Conservation (phyloP, 345 rosid genomes). For the Mallotus nudiflorus region DNA sequence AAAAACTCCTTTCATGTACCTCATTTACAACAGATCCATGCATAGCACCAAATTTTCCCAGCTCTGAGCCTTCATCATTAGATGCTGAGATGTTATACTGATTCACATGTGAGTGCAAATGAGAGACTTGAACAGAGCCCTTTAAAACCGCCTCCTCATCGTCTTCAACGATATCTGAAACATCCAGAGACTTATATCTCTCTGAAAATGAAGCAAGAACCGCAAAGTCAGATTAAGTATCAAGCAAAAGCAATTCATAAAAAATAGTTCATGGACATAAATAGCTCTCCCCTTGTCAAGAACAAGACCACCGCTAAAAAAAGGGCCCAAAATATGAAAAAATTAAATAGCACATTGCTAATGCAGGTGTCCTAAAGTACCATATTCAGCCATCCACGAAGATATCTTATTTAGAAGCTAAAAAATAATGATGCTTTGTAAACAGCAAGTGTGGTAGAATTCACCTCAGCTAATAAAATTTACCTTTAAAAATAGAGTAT, state of each 20-base stretch:
- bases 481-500: slow-evolving; percentile 64
- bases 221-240: not conserved
- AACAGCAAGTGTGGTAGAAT: not conserved
- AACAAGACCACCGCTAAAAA: not conserved
- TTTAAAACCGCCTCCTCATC: slow-evolving; percentile 81
- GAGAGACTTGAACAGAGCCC: slow-evolving; percentile 46
- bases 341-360: not conserved
- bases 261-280: not conserved
- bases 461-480: slow-evolving; percentile 20
- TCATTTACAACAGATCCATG: slow-evolving; percentile 36
- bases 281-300: not conserved
- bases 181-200: slow-evolving; percentile 52
- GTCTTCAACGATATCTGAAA: slow-evolving; percentile 74
- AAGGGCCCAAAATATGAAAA: not conserved
- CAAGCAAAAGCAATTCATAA: slow-evolving; percentile 1
- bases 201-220: slow-evolving; percentile 48
- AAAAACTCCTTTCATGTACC: slow-evolving; percentile 41
- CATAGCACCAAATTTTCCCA: slow-evolving; percentile 37
- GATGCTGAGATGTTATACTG: slow-evolving; percentile 46
- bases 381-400: not conserved
- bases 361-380: not conserved
- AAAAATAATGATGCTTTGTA: not conserved
- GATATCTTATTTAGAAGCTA: slow-evolving; percentile 4
- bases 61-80: slow-evolving; percentile 36
- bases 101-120: slow-evolving; percentile 33